A percentile compares a stretch with the other conserved stretches of the same genome.
These are phyloP conservation scores for Cerrena zonata DNA, from an alignment of 1,284 basidiomycete genomes.

Conservation along the genomic window DNA sequence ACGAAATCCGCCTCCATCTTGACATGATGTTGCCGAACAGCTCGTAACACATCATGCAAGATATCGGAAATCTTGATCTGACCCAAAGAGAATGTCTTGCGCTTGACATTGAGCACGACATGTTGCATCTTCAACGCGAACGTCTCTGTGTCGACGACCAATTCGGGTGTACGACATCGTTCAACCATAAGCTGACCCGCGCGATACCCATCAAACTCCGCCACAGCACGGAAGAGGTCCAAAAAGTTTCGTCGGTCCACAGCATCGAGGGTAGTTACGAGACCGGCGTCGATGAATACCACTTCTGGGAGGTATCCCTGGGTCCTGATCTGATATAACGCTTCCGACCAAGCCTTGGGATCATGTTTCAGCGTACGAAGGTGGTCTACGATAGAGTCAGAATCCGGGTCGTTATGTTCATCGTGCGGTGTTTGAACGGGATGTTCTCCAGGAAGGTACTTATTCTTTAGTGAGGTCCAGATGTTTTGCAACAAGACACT, in stretches of 20 bases:
- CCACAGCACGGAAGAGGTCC: slow-evolving; percentile 92
- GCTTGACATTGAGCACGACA: slow-evolving; percentile 87
- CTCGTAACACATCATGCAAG: slow-evolving; percentile 78
- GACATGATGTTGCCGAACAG: slow-evolving; percentile 91
- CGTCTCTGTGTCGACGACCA: slow-evolving; percentile 86
- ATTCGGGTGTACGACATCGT: slow-evolving; percentile 87
- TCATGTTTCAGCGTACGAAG: slow-evolving; percentile 56
- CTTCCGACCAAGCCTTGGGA: slow-evolving; percentile 65
- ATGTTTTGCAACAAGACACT: slow-evolving; percentile 54
- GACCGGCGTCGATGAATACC: slow-evolving; percentile 93
- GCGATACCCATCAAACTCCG: slow-evolving; percentile 93
- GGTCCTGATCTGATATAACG: slow-evolving; percentile 59
- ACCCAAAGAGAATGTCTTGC: slow-evolving; percentile 92
- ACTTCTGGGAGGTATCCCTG: slow-evolving; percentile 90
- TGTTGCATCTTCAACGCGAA: slow-evolving; percentile 98
- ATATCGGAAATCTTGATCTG: slow-evolving; percentile 95
- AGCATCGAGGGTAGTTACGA: slow-evolving; percentile 82
- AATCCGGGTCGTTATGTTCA: slow-evolving; percentile 30
- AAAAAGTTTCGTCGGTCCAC: slow-evolving; percentile 88
- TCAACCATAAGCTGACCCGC: slow-evolving; percentile 95
- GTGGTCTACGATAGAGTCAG: slow-evolving; percentile 64
- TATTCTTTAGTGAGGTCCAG: slow-evolving; percentile 34
- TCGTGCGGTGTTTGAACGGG: slow-evolving; percentile 35
- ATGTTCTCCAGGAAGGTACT: slow-evolving; percentile 18
- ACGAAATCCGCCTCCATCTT: slow-evolving; percentile 99